A percentile compares a stretch with the other conserved stretches of the same genome.
These are phyloP conservation scores for Hygrophila difformis DNA, from an alignment of 257 asterid genomes.

Conservation along the genomic window DNA sequence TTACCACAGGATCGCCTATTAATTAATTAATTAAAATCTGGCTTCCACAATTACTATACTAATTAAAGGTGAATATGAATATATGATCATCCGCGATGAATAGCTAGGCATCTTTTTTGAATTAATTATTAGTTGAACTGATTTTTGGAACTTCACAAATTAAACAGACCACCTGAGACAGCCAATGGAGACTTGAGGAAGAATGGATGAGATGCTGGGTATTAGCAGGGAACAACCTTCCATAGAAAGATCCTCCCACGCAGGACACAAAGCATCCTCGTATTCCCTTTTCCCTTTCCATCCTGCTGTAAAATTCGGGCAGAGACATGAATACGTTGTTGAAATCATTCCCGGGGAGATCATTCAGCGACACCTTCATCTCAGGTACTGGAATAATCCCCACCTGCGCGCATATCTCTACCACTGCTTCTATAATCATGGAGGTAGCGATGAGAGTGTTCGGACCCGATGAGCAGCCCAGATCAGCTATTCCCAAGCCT, in stretches of 20 bases:
- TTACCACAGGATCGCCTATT: too few species aligned
- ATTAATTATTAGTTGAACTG: too few species aligned
- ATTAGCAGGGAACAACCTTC: conserved; percentile 43
- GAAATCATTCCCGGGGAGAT: conserved; percentile 71
- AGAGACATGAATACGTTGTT: conserved; percentile 35
- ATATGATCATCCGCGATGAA: too few species aligned
- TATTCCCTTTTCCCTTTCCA: conserved; percentile 20
- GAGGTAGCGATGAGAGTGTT: conserved; percentile 35
- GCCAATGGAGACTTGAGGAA: conserved; percentile 78
- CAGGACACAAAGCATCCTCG: conserved; percentile 38
- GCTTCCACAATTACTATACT: too few species aligned
- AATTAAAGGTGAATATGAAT: too few species aligned
- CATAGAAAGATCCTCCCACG: conserved; percentile 53
- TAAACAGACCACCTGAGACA: conserved; percentile 80
- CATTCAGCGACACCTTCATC: conserved; percentile 46
- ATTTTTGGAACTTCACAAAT: too few species aligned
- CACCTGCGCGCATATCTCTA: neutral
- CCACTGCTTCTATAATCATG: conserved; percentile 23
- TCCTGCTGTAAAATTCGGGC: conserved; percentile 35
- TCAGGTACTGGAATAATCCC: conserved; percentile 38
- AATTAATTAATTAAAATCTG: too few species aligned
- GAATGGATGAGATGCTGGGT: conserved; percentile 56
- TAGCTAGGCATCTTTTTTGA: too few species aligned
- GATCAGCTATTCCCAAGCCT: conserved; percentile 57
- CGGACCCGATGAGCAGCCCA: conserved; percentile 72